A percentile compares a stretch with the other conserved stretches of the same genome.
Conservation (phyloP, 2,329 filamentous ascomycete genomes). For the Claviceps sp. region DNA sequence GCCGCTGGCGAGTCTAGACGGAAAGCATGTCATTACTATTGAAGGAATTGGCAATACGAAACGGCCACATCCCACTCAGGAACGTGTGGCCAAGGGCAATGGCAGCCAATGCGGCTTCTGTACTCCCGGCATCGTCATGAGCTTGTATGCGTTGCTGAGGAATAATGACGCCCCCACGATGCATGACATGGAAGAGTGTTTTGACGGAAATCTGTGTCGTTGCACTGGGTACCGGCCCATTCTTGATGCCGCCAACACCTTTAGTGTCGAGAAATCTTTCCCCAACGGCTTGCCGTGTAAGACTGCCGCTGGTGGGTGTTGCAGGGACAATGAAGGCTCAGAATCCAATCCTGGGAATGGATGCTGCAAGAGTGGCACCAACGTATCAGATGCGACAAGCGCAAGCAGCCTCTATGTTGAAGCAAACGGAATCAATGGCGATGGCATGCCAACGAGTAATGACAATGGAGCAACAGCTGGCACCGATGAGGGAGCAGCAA, state of each 20-base stretch:
- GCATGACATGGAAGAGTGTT: conserved; percentile 84
- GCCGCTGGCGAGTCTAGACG: conserved; percentile 82
- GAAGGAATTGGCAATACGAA: conserved; percentile 89
- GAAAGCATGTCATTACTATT: conserved; percentile 95
- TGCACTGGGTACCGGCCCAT: conserved; percentile 95
- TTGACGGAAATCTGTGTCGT: conserved; percentile 89
- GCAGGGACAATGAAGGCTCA: conserved; percentile 1
- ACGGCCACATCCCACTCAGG: conserved; percentile 76
- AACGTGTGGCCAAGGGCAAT: conserved; percentile 80
- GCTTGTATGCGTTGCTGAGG: conserved; percentile 79
- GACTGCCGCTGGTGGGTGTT: background rate
- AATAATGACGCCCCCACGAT: conserved; percentile 69
- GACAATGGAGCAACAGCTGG: background rate
- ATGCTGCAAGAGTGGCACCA: conserved; percentile 34
- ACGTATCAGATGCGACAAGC: conserved; percentile 8
- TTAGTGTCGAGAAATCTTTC: conserved; percentile 42
- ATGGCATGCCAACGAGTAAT: too few relatives aligned
- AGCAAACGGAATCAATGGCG: background rate
- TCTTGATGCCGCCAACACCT: conserved; percentile 84
- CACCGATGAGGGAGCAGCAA: background rate
- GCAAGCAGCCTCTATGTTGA: background rate
- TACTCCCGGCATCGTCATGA: conserved; percentile 97
- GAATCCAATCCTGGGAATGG: background rate
- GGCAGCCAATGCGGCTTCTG: conserved; percentile 93
- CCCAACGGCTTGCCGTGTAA: conserved; percentile 12